These are phyloP conservation scores for Yamadazyma philogaea DNA, from an alignment of 805 yeast species.

Conservation along the genomic window DNA sequence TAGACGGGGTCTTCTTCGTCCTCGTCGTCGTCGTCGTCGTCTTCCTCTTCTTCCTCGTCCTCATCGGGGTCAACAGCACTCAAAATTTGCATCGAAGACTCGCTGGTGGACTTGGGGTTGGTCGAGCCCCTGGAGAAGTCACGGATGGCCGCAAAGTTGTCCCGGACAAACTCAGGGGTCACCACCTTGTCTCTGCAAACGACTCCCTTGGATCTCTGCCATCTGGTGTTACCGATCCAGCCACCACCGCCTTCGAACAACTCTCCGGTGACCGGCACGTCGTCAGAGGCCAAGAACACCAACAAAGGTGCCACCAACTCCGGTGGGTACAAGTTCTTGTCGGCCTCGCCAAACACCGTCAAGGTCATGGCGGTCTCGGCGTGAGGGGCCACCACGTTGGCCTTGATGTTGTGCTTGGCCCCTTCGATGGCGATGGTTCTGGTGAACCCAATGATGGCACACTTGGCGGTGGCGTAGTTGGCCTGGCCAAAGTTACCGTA, in stretches of 20 bases:
- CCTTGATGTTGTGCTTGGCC: conserved; percentile 67
- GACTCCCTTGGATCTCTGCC: conserved; percentile 90
- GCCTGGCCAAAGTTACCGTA: conserved; percentile 98
- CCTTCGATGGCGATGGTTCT: conserved; percentile 91
- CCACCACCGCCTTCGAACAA: conserved; percentile 94
- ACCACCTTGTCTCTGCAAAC: conserved; percentile 53
- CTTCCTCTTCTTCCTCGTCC: conserved; percentile 43
- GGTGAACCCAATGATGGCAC: conserved; percentile 81
- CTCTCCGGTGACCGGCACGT: conserved; percentile 71
- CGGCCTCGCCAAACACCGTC: conserved; percentile 76
- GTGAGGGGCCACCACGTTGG: conserved; percentile 89
- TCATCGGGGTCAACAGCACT: conserved; percentile 51
- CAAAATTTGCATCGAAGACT: conserved; percentile 77
- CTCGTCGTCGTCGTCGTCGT: conserved; percentile 38
- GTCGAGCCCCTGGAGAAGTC: conserved; percentile 59
- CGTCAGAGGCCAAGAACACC: conserved; percentile 73
- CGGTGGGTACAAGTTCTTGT: conserved; percentile 81
- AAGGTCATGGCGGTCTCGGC: conserved; percentile 98
- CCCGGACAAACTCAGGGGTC: conserved; percentile 67
- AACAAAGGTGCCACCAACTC: conserved; percentile 88
- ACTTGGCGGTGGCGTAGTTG: conserved; percentile 91
- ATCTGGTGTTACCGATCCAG: conserved; percentile 92
- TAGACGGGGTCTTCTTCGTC: conserved; percentile 47
- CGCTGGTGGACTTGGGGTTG: conserved; percentile 61
- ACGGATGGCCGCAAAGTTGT: conserved; percentile 61